Base-by-base conservation (phyloP, 139 green algal species). In the Zygnema cylindricum region DNA sequence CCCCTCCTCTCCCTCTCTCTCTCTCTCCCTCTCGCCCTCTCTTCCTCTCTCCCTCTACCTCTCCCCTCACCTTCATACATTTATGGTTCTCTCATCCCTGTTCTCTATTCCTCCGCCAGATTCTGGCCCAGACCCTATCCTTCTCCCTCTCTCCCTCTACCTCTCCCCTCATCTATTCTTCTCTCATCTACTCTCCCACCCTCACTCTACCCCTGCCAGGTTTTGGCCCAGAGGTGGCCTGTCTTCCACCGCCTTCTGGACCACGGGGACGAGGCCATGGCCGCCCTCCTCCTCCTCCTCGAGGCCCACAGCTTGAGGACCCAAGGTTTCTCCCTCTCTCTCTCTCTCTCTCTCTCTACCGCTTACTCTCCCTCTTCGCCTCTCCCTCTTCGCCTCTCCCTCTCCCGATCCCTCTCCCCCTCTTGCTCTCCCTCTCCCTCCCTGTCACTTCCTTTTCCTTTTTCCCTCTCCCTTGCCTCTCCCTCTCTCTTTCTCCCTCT, bases 261-360 rank as follows among this genome's bases (percentile, higher is more conserved):
- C 77, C 35, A 90, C 73, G 43, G 43, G n/a, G 77, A 92, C 89
- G 88, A 92, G 76, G 81, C 43, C 55, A 88, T 93, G 71, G 88
- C 88, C 38, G 55, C 43, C n/a, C 90, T 93, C 42, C 42, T 90
- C 71, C 57, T 89, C 33, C 43, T 71, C 3, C 69, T 91, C 3
- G 87, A 91, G 49, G 54, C 25, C 22, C 87, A 91, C 69, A 81
- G 43, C 87, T 57, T 91, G 3, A 40, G 87, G 22, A 89, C 86
- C 2, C 36, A 88, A n/a, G 87, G 85, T 88, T 79, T 43, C 71
- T 3, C 36, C 71, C 71, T 79, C 71, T 43, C 38, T 16, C 71
- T 79, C 38, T 79, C 16, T 79, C 71, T 16, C 7, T 41, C 71
- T 79, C 71, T 16, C 38, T 41, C 71, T 79, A 7, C 71, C 38